Percentiles rank a stretch among this genome's conserved stretches.
phyloP scores from a whole-genome alignment of 2,329 filamentous ascomycete species.

The Drechmeria coniospora region DNA sequence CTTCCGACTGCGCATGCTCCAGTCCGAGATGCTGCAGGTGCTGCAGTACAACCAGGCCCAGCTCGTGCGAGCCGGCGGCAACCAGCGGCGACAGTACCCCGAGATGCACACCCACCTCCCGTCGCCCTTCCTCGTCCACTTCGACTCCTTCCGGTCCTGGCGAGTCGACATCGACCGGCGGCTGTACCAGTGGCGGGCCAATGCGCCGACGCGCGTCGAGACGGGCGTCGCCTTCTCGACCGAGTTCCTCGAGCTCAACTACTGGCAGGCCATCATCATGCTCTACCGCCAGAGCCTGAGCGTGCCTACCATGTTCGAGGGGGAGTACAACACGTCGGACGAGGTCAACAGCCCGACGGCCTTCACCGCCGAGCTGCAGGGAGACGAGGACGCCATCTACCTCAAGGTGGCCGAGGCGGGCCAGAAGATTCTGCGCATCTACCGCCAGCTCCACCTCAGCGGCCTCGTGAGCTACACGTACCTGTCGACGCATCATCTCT shows the following conservation, averaged over 20 bases:
- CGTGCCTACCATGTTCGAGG: conserved; percentile 70
- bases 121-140: conserved; percentile 72
- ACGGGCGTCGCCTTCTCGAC: conserved; percentile 82
- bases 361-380: conserved; percentile 48
- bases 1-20: conserved; percentile 71
- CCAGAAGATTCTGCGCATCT: conserved; percentile 80
- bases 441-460: conserved; percentile 74
- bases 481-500: conserved; percentile 85
- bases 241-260: conserved; percentile 86
- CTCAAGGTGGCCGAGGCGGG: conserved; percentile 91
- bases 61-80: conserved; percentile 50
- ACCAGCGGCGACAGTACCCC: conserved; percentile 48
- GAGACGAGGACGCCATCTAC: conserved; percentile 84
- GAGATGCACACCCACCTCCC: conserved; percentile 67
- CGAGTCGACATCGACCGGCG: conserved; percentile 73
- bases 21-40: conserved; percentile 91
- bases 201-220: conserved; percentile 59
- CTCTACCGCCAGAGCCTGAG: conserved; percentile 82
- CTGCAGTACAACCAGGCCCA: conserved; percentile 84
- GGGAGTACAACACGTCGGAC: conserved; percentile 53
- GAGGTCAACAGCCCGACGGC: conserved; percentile 49
- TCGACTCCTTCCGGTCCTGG: conserved; percentile 79
- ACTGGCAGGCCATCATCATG: conserved; percentile 96
- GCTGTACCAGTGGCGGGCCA: conserved; percentile 73
- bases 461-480: conserved; percentile 93